Evolutionary conservation across 305 asterid genomes (phyloP), one percentile per base, ranked within the genome.

Genomic region (Solanum hybrid): DNA sequence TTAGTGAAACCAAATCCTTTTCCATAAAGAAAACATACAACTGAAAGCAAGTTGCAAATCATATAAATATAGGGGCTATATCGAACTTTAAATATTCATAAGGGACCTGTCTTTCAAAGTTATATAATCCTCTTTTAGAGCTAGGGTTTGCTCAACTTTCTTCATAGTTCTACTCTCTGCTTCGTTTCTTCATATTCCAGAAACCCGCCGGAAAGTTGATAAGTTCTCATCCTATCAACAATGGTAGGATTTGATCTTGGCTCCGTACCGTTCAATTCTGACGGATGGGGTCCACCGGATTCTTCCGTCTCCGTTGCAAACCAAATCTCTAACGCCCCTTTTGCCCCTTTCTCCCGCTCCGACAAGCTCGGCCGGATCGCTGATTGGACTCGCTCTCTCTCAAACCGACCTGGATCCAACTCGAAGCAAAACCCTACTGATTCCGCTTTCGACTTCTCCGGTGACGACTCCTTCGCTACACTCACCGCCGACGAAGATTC

Each of bases 271-370:
- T 92, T 93, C 93, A 95, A 95, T 79, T 78, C 95, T 66, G 98
- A 95, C 37, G 98, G 98, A 0, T 95, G 97, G 98, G 98, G 98
- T 10, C 98, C 98, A 12, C 97, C 94, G 27, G 98, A 95, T 11
- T 91, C 96, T 85, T 26, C 93, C 0, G 85, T 93, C 51, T 76
- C 94, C 64, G 91, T 90, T 19, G 89, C 94, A n/a, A 93, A 91
- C 87, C 95, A 92, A 26, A 93, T 94, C 24, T 89, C 95, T 31
- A 92, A 94, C 86, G 95, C 93, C 4, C 99, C 99, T 4, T 97
- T 96, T 82, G 99, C 97, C 22, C 98, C 99, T 4, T 97, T 97
- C 90, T 97, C 99, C 88, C 95, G 99, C 90, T 95, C 99, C 36
- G 99, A 97, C 15, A 97, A 93, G 89, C 92, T 97, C 0, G 99